Evolutionary conservation across 352 stramenopile genomes (phyloP), one percentile per base, ranked within the genome.

Genomic region (Globisporangium orthogonon): DNA sequence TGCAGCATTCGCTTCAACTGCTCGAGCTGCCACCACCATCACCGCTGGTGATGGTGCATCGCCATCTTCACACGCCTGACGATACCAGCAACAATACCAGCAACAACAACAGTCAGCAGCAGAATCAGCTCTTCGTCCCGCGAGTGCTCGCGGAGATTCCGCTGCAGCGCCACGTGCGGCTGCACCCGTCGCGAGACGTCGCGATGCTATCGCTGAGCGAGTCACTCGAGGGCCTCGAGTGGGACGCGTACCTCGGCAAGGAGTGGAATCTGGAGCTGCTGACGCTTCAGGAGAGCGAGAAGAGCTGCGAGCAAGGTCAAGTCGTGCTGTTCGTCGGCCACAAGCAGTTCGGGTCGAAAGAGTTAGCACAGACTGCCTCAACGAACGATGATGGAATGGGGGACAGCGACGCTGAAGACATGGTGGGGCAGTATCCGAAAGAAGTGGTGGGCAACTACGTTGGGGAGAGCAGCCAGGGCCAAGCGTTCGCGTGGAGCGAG

Each of bases 401-500:
- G 33, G 54, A 41, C 14, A 47, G 55, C 17, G n/a, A 60, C 5
- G 40, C 28, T 31, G 15, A 53, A 7, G 56, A 35, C 0, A 58
- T 75, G 2, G 60, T 75, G 2, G 70, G 69, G 2, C 73, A 80
- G 58, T 69, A 58, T 17, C 75, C 77, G 3, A 86, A 77, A 61
- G 56, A 72, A 28, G 74, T 91, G 14, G 18, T 56, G 4, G 83
- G 83, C 41, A 64, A 73, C 30, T 93, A 86, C 63, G 69, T 90
- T 4, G 83, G 74, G 15, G 59, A 82, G 49, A 87, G 69, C 53
- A 54, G 56, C 4, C 70, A 82, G 39, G 65, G 78, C 39, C 83
- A 93, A 55, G 78, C 74, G 50, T 93, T 93, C 46, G 80, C 78
- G 1, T 87, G 69, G 75, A 93, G 78, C 64, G 68, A 81, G 50